Evolutionary conservation across 2,329 filamentous ascomycete genomes (phyloP), one percentile per base, ranked within the genome.

Genomic region (Alternaria tenuissima): DNA sequence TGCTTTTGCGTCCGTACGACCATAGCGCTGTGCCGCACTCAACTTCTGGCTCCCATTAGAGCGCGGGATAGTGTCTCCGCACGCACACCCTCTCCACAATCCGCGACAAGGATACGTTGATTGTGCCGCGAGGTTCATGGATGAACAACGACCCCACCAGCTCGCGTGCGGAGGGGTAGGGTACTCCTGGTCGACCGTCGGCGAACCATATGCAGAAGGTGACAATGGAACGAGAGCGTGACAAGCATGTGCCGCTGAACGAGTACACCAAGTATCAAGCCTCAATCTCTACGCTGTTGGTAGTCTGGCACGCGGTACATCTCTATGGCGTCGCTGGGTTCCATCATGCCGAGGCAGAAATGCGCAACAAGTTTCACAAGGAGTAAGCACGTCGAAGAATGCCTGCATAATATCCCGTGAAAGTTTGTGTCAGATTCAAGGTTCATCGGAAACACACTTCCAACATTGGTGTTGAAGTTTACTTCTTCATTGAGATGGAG

Each of bases 201-300:
- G 38, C 52, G 55, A 61, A 56, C 62, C 67, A 59, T 47, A 73
- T 63, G 26, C 39, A 75, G 72, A 76, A 75, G 74, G 74, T 75
- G 68, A 67, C 70, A 71, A 59, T 62, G 44, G 41, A 60, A 65
- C 63, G 61, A 58, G 52, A 57, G 43, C 56, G 63, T 54, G 46
- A 57, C 62, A 44, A 24, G 11, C 18, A 41, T 44, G 55, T 57
- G 41, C 64, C 63, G 65, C 64, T 69, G 67, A 67, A 62, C 53
- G 48, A 49, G 28, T 48, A 51, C 36, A 44, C 46, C 51, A 53
- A 49, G 20, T 39, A 39, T 54, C 55, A 47, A 55, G 55, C 55
- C 55, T 61, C 42, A 51, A 43, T 48, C 43, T 43, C 41, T 34
- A 38, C 34, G 24, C 20, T 26, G 32, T 36, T 36, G 30, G 46